Conservation (phyloP, 2,329 filamentous ascomycete genomes). For the Cladosporium sp. region DNA sequence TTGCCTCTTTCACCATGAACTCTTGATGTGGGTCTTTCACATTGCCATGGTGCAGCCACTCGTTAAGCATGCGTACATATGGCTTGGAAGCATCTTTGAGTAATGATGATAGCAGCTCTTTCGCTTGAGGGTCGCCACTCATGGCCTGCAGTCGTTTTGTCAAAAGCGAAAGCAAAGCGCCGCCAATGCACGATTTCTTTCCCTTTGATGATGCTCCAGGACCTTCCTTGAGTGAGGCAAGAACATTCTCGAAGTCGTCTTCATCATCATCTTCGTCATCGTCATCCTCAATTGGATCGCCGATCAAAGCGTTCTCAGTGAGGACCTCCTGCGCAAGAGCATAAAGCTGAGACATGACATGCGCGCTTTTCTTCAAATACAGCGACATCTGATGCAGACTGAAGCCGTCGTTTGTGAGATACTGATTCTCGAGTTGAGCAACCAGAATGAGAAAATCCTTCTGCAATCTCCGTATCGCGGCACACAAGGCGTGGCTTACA, state of each 20-base stretch:
- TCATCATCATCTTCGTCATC: conserved; percentile 61
- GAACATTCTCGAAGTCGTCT: conserved; percentile 86
- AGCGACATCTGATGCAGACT: conserved; percentile 92
- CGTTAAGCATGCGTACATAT: conserved; percentile 98
- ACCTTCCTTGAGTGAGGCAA: conserved; percentile 85
- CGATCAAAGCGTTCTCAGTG: conserved; percentile 82
- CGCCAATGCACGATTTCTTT: conserved; percentile 96
- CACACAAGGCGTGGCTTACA: conserved; percentile 93
- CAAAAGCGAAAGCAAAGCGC: conserved; percentile 84
- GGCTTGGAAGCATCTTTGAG: conserved; percentile 86
- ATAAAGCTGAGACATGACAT: conserved; percentile 90
- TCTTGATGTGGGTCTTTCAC: conserved; percentile 94
- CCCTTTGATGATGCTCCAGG: conserved; percentile 80
- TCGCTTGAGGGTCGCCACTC: conserved; percentile 89
- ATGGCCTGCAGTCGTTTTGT: conserved; percentile 83
- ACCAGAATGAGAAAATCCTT: conserved; percentile 94
- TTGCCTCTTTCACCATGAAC: conserved; percentile 93
- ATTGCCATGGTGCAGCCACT: conserved; percentile 94
- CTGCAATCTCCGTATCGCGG: conserved; percentile 85
- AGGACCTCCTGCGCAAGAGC: conserved; percentile 83
- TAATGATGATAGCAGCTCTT: conserved; percentile 76
- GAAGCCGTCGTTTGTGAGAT: conserved; percentile 83
- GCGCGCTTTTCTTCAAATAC: conserved; percentile 84
- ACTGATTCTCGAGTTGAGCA: conserved; percentile 90
- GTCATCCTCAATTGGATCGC: conserved; percentile 69